A percentile compares a stretch with the other conserved stretches of the same genome.
Evolutionary conservation across 768 basidiomycete genomes (phyloP).

Genomic region (Crucibulum laeve): DNA sequence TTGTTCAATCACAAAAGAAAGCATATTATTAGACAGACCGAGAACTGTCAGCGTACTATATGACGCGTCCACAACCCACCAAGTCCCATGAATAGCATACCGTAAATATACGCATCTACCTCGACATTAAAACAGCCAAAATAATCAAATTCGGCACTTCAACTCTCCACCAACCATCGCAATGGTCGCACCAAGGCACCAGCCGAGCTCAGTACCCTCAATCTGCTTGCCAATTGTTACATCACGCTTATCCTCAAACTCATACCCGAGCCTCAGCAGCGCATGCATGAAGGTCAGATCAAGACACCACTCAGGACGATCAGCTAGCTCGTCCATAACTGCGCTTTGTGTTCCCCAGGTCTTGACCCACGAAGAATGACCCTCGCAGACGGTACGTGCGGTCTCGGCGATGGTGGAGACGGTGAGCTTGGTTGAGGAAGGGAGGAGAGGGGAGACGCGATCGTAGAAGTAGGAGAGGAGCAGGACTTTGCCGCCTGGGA

Average conservation of each 20-base stretch:
- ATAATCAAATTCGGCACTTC: conserved; percentile 47
- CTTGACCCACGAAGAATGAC: conserved; percentile 53
- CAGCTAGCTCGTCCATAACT: conserved; percentile 61
- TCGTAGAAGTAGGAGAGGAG: conserved; percentile 99
- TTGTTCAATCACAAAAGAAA: too few species aligned
- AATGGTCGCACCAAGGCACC: conserved; percentile 86
- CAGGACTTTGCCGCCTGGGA: conserved; percentile 79
- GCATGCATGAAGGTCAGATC: conserved; percentile 96
- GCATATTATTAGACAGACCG: too few species aligned
- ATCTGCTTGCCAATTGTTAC: conserved; percentile 85
- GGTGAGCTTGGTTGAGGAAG: conserved; percentile 24
- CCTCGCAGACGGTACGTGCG: conserved; percentile 71
- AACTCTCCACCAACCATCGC: conserved; percentile 64
- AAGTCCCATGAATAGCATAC: too few species aligned
- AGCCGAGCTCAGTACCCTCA: conserved; percentile 86
- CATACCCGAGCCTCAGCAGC: conserved; percentile 84
- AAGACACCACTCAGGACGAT: conserved; percentile 90
- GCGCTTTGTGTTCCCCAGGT: conserved; percentile 35
- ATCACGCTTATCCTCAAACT: conserved; percentile 66
- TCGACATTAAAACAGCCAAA: too few species aligned
- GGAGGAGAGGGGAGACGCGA: conserved; percentile 77
- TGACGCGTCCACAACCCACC: too few species aligned
- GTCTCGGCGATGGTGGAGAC: conserved; percentile 59
- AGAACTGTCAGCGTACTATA: too few species aligned
- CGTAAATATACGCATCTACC: too few species aligned